A percentile compares a stretch with the other conserved stretches of the same genome.
These are phyloP conservation scores for Pseudogymnoascus sp. DNA, from an alignment of 2,329 filamentous ascomycete species.

Conservation along the genomic window DNA sequence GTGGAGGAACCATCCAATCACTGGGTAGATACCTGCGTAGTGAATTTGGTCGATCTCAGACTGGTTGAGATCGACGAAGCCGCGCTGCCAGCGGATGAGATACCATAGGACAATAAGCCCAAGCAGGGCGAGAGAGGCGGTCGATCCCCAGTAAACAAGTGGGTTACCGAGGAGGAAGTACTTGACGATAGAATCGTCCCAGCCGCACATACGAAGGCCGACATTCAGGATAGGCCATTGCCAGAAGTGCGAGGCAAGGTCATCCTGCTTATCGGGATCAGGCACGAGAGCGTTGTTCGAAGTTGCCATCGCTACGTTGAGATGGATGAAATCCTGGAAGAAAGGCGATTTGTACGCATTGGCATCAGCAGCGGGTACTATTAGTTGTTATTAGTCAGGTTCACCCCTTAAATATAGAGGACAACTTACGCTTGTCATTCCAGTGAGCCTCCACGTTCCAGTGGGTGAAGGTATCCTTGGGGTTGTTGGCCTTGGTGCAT, in stretches of 20 bases:
- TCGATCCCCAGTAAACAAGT: slow-evolving; percentile 90
- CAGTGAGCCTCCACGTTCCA: slow-evolving; percentile 97
- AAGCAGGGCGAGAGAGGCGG: slow-evolving; percentile 67
- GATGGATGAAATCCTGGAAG: slow-evolving; percentile 92
- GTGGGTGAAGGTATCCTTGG: slow-evolving; percentile 88
- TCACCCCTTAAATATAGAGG: neutral
- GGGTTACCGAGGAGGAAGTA: slow-evolving; percentile 98
- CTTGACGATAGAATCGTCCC: slow-evolving; percentile 92
- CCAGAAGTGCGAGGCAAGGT: slow-evolving; percentile 94
- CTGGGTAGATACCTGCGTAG: slow-evolving; percentile 84
- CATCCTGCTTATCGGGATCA: slow-evolving; percentile 97
- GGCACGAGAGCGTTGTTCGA: slow-evolving; percentile 98
- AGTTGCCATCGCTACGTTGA: slow-evolving; percentile 99
- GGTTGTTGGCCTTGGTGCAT: slow-evolving; percentile 88
- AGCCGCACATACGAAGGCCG: slow-evolving; percentile 95
- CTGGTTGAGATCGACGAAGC: slow-evolving; percentile 73
- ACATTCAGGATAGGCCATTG: slow-evolving; percentile 96
- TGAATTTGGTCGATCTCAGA: slow-evolving; percentile 88
- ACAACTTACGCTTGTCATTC: slow-evolving; percentile 78
- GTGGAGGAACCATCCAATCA: slow-evolving; percentile 91
- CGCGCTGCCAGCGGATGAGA: slow-evolving; percentile 88
- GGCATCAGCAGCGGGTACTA: slow-evolving; percentile 81
- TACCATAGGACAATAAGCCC: slow-evolving; percentile 74
- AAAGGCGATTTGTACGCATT: slow-evolving; percentile 95
- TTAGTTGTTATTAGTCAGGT: slow-evolving; percentile 24